phyloP scores from a whole-genome alignment of 306 rosid species.

The Fagus crenata region DNA sequence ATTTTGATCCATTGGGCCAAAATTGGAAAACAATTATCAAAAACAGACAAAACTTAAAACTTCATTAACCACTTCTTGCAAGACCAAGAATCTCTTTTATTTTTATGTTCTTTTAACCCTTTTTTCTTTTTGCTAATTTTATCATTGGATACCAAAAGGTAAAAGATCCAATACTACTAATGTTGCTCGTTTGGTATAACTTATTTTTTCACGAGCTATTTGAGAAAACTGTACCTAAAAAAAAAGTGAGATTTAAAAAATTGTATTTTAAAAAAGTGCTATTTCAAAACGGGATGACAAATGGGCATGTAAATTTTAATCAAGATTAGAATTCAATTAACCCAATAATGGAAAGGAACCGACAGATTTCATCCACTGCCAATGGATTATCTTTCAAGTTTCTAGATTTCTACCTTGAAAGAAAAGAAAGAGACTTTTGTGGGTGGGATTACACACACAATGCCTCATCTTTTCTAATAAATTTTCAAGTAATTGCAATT shows the following conservation, averaged over 20 bases:
- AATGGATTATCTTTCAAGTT: background rate
- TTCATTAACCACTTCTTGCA: slow-evolving; percentile 41
- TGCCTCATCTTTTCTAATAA: slow-evolving; percentile 19
- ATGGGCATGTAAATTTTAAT: slow-evolving; percentile 7
- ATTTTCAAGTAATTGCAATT: slow-evolving; percentile 17
- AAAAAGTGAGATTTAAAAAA: too few relatives aligned
- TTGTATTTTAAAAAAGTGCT: too few relatives aligned
- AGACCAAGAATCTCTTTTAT: slow-evolving; percentile 29
- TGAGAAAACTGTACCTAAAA: too few relatives aligned
- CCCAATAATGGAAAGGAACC: slow-evolving; percentile 19
- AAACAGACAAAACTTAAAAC: slow-evolving; percentile 33
- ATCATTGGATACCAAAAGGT: slow-evolving; percentile 27
- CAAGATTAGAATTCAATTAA: slow-evolving; percentile 4
- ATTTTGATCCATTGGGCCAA: slow-evolving; percentile 28
- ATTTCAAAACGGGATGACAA: too few relatives aligned
- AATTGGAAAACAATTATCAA: slow-evolving; percentile 40
- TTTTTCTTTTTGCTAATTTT: slow-evolving; percentile 3
- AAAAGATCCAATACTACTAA: slow-evolving; percentile 7
- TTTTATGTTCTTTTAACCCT: background rate
- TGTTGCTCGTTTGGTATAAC: too few relatives aligned
- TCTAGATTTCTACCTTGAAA: slow-evolving; percentile 33
- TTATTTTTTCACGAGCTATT: too few relatives aligned
- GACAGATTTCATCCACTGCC: slow-evolving; percentile 14
- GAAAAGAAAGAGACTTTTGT: slow-evolving; percentile 51
- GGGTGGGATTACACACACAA: slow-evolving; percentile 31